Evolutionary conservation across 352 stramenopile genomes (phyloP).

Genomic region (Phytophthora brassicae): DNA sequence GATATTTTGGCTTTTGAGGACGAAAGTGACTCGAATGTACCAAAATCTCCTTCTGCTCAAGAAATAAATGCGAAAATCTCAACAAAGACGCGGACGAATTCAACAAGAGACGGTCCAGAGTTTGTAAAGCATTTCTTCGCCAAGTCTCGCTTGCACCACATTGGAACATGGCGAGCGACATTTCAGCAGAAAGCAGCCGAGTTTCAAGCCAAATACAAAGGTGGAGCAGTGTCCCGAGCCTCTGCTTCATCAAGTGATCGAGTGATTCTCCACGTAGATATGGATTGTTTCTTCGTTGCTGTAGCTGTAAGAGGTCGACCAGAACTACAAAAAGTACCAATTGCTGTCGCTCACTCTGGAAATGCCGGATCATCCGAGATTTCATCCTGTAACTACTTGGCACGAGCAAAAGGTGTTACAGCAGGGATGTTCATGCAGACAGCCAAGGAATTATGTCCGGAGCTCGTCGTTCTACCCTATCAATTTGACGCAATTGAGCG

Average conservation of each 20-base stretch:
- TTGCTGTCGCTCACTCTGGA: conserved; percentile 90
- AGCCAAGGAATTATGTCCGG: conserved; percentile 90
- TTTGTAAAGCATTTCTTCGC: conserved; percentile 84
- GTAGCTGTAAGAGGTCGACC: conserved; percentile 88
- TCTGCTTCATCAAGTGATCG: conserved; percentile 44
- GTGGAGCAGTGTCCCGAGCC: conserved; percentile 36
- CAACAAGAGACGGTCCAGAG: conserved; percentile 63
- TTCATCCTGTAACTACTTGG: conserved; percentile 95
- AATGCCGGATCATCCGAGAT: conserved; percentile 88
- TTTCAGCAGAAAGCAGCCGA: conserved; percentile 70
- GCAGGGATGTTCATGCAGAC: conserved; percentile 95
- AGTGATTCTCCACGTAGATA: conserved; percentile 95
- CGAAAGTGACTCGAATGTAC: conserved; percentile 1
- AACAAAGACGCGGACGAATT: conserved; percentile 46
- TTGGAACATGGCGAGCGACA: conserved; percentile 74
- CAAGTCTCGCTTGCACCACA: conserved; percentile 86
- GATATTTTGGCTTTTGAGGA: conserved; percentile 15
- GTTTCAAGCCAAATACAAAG: conserved; percentile 68
- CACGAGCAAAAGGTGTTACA: conserved; percentile 86
- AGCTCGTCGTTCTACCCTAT: conserved; percentile 94
- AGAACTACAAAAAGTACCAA: conserved; percentile 67
- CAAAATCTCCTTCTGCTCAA: background rate
- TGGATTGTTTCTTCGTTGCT: conserved; percentile 97
- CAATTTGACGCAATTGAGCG: conserved; percentile 91
- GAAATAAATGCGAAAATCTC: background rate